These are phyloP conservation scores for Colletotrichum horii DNA, from an alignment of 2,329 filamentous ascomycete genomes.

Conservation along the genomic window DNA sequence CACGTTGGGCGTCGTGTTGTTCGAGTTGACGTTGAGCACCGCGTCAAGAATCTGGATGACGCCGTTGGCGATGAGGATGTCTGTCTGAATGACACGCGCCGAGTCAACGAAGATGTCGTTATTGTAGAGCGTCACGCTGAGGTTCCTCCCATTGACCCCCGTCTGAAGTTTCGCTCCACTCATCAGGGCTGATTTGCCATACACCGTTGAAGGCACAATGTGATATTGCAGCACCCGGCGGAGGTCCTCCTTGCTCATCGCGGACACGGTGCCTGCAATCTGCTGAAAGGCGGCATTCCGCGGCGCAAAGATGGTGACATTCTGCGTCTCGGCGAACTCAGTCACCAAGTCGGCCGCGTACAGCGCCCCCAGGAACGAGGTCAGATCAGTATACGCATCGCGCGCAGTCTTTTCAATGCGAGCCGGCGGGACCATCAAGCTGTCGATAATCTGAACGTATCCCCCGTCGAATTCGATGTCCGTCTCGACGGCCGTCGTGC, in stretches of 20 bases:
- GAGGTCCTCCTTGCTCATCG: conserved; percentile 2
- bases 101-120: conserved; percentile 56
- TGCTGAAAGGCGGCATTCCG: conserved; percentile 18
- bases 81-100: conserved; percentile 54
- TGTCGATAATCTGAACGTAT: conserved; percentile 57
- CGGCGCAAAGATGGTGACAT: conserved; percentile 21
- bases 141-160: background rate
- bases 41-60: conserved; percentile 63
- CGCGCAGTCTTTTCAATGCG: conserved; percentile 17
- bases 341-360: conserved; percentile 16
- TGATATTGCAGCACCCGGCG: conserved; percentile 20
- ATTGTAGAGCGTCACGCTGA: conserved; percentile 24
- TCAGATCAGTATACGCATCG: conserved; percentile 19
- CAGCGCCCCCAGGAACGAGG: conserved; percentile 20
- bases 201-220: conserved; percentile 7
- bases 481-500: conserved; percentile 43
- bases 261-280: background rate
- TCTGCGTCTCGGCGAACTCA: conserved; percentile 16
- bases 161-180: conserved; percentile 3
- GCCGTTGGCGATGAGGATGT: conserved; percentile 63
- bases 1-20: conserved; percentile 34
- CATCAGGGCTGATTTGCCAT: background rate
- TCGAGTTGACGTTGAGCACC: conserved; percentile 44
- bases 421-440: conserved; percentile 51
- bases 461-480: conserved; percentile 55